Conservation (phyloP, 306 rosid genomes). For the Elaeagnus macrophylla region DNA sequence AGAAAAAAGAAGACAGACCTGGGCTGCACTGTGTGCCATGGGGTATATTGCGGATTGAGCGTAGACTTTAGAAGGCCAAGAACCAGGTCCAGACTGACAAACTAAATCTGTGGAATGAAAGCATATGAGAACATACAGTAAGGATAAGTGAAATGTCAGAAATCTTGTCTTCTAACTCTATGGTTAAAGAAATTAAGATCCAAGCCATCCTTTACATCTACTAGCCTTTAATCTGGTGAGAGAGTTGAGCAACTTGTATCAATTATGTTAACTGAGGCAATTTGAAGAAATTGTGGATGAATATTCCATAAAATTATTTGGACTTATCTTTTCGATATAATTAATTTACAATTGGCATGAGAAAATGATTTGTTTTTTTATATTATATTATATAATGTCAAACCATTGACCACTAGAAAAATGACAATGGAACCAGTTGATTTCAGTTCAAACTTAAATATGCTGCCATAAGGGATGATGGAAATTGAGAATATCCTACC, state of each 20-base stretch:
- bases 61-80: slow-evolving; percentile 83
- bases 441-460: not conserved
- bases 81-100: slow-evolving; percentile 96
- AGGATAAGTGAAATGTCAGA: slow-evolving; percentile 10
- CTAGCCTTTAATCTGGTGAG: not conserved
- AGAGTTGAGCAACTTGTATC: not conserved
- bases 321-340: slow-evolving; percentile 4
- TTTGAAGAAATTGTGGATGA: not conserved
- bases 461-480: slow-evolving; percentile 7
- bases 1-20: slow-evolving; percentile 40
- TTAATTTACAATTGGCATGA: not conserved
- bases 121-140: slow-evolving; percentile 17
- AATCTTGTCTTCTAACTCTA: not conserved
- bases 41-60: slow-evolving; percentile 89
- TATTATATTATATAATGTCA: not conserved
- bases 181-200: not conserved
- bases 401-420: not conserved
- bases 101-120: slow-evolving; percentile 55
- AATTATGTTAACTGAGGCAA: not conserved
- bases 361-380: not conserved
- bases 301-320: not conserved
- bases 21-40: slow-evolving; percentile 98
- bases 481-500: slow-evolving; percentile 42
- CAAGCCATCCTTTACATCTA: not conserved
- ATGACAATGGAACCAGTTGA: not conserved